phyloP scores from a whole-genome alignment of 495 filamentous ascomycete genomes.

The Xylaria telfairii region DNA sequence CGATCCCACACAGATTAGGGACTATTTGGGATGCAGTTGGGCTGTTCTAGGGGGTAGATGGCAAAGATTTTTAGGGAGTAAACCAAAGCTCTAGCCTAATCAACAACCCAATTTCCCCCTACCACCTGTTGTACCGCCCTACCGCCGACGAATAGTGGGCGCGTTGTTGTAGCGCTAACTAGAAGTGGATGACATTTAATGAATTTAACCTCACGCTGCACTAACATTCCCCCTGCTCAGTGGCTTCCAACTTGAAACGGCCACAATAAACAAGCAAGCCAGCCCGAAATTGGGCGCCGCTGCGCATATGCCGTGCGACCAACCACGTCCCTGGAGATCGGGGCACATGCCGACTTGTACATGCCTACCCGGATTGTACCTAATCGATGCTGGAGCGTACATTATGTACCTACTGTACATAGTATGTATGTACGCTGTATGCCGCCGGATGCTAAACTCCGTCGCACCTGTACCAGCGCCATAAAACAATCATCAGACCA shows the following conservation, averaged over 20 bases:
- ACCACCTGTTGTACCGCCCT: not conserved
- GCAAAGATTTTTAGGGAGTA: conserved; percentile 16
- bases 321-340: conserved; percentile 15
- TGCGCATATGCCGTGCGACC: conserved; percentile 18
- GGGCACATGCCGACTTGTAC: conserved; percentile 2
- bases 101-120: conserved; percentile 21
- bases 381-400: not conserved
- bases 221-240: conserved; percentile 2
- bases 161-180: not conserved
- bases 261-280: conserved; percentile 14
- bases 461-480: not conserved
- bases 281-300: conserved; percentile 17
- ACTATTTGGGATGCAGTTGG: not conserved
- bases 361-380: not conserved
- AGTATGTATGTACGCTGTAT: no score
- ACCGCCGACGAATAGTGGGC: not conserved
- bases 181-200: not conserved
- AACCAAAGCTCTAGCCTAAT: conserved; percentile 1
- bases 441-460: not conserved
- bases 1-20: not conserved
- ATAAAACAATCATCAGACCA: conserved; percentile 2
- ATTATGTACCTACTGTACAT: no score
- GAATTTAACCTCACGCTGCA: not conserved
- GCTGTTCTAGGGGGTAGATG: conserved; percentile 1
- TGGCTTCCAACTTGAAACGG: conserved; percentile 23